These are phyloP conservation scores for Plasmodium coatneyi DNA, from an alignment of 169 alveolate genomes.

Conservation along the genomic window DNA sequence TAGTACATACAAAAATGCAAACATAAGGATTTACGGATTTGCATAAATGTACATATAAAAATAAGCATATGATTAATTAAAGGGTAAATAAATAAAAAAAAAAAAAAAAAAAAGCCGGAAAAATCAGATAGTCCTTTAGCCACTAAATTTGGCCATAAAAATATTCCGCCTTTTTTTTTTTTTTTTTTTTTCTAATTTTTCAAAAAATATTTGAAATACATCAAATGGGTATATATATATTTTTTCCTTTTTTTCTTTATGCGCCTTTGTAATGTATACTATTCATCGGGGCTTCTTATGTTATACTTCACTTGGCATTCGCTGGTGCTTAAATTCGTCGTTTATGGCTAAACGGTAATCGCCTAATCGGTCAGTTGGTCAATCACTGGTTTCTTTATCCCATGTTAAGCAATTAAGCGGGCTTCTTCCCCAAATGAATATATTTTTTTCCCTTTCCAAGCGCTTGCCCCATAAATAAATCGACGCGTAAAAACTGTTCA, in stretches of 20 bases:
- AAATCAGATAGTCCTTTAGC: background rate
- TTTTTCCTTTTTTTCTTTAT: constrained; percentile 1
- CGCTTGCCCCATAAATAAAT: background rate
- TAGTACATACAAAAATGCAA: background rate
- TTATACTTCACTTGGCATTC: background rate
- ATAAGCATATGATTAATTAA: background rate
- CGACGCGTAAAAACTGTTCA: background rate
- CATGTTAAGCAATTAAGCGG: background rate
- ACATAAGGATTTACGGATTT: background rate
- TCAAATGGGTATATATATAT: background rate
- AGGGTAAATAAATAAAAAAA: background rate
- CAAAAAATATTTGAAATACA: background rate
- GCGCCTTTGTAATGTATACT: background rate
- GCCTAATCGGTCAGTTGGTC: background rate
- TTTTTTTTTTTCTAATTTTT: constrained; percentile 2
- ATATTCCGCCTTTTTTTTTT: background rate
- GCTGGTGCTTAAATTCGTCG: background rate
- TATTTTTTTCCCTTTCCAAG: background rate
- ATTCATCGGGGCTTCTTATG: background rate
- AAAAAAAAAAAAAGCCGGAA: constrained; percentile 15
- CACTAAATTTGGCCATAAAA: background rate
- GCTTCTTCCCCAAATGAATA: background rate
- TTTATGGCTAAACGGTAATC: no score
- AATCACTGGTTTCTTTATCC: background rate
- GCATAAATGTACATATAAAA: background rate